Conservation (phyloP, 2,329 filamentous ascomycete genomes). For the Gaeumannomyces tritici region DNA sequence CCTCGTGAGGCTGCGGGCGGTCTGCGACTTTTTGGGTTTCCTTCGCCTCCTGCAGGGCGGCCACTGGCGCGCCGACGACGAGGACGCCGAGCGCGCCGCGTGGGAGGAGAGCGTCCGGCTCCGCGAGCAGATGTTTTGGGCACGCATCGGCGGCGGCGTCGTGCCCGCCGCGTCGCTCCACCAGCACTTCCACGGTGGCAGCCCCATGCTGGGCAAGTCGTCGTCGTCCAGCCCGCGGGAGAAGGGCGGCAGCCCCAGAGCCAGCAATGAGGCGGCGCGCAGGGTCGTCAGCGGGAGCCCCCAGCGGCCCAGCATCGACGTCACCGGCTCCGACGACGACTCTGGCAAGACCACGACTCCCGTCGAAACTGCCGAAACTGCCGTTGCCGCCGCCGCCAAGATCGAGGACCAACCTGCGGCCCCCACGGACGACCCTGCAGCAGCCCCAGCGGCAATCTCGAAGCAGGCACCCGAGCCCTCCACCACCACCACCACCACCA, state of each 20-base stretch:
- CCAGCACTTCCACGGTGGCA: neutral
- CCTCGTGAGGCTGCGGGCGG: constrained; percentile 70
- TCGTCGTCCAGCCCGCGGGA: neutral
- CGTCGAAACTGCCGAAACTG: neutral
- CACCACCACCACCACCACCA: neutral
- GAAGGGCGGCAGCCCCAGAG: constrained; percentile 1
- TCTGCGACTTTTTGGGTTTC: constrained; percentile 89
- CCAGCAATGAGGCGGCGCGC: constrained; percentile 1
- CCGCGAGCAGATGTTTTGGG: constrained; percentile 96
- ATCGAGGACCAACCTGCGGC: neutral
- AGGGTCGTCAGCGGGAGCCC: neutral
- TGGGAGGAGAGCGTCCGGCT: constrained; percentile 93
- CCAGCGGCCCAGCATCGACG: neutral
- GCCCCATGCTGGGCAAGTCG: neutral
- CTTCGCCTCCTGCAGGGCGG: constrained; percentile 86
- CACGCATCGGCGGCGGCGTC: constrained; percentile 82
- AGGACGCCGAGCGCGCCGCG: constrained; percentile 74
- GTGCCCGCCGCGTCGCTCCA: constrained; percentile 44
- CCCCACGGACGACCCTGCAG: too few species aligned
- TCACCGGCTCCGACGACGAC: neutral
- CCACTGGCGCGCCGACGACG: constrained; percentile 75
- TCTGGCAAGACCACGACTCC: neutral
- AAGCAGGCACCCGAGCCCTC: too few species aligned
- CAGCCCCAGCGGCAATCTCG: too few species aligned
- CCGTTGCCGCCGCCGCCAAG: neutral